Evolutionary conservation across 2,329 filamentous ascomycete species (phyloP), one percentile per base, ranked within the genome.

Genomic region (Aspergillus fumigatiaffinis): DNA sequence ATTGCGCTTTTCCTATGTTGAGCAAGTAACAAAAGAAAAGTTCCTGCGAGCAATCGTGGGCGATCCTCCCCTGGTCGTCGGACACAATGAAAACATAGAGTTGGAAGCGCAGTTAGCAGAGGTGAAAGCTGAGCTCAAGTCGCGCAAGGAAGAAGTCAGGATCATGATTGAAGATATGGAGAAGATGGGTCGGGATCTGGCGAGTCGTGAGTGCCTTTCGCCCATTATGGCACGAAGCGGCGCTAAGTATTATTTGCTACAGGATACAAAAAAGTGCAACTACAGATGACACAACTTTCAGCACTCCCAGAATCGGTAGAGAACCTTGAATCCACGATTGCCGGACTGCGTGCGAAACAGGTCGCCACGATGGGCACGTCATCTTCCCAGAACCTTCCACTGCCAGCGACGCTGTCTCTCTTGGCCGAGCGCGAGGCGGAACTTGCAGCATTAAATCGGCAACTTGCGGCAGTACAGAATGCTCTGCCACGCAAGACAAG

Each of bases 1-100:
- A 77, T 83, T 97, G 42, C 91, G 93, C 66, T 97, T 97, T 80
- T 95, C 90, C 63, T 97, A 97, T 76, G 89, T 97, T 66, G 94
- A 99, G 76, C 94, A 97, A 79, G 92, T 97, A 61, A 97, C 93
- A 48, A 99, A 97, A 77, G 94, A 99, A 74, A 96, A 96, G 70
- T 97, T 97, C 74, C 87, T 99, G 54, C 90, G 92, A 64, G 88
- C 90, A 62, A 95, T 97, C 66, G 91, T 95, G 17, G 91, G 91
- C 61, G 90, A 96, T 61, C 91, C 92, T 51, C 94, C 93, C 0
- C 82, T 92, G 17, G 88, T 97, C 49, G 90, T 96, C 57, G 88
- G 88, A 44, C 85, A 87, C 47, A 84, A 87, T 66, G 92, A 97
- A 70, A 97, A 97, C 71, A 78, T 88, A 50, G 86, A 87, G 56